phyloP scores from a whole-genome alignment of 768 basidiomycete genomes.

The Boletales sp. region DNA sequence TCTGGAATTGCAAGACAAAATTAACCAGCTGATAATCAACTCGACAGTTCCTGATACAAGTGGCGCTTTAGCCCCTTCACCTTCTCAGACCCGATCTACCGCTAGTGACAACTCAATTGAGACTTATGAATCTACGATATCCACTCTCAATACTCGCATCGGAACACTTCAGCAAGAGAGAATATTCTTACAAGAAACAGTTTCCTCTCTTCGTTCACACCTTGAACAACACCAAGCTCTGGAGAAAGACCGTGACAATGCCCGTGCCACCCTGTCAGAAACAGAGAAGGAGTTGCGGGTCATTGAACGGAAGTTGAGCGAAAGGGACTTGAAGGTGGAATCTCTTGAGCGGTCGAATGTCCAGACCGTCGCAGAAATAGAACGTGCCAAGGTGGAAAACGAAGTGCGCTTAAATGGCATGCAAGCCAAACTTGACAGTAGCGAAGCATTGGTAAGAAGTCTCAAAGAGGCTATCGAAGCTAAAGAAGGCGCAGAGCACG shows the following conservation, averaged over 20 bases:
- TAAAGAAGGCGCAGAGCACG: constrained; percentile 47
- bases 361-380: constrained; percentile 38
- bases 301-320: constrained; percentile 41
- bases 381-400: constrained; percentile 44
- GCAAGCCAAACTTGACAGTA: constrained; percentile 43
- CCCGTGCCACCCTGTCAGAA: constrained; percentile 35
- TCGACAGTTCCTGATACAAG: constrained; percentile 13
- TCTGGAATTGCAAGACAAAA: constrained; percentile 47
- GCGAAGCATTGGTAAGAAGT: constrained; percentile 40
- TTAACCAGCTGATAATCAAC: constrained; percentile 40
- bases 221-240: constrained; percentile 26
- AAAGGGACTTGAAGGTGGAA: constrained; percentile 43
- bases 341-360: constrained; percentile 43
- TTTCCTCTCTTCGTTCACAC: constrained; percentile 22
- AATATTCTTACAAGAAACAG: constrained; percentile 45
- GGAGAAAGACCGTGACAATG: constrained; percentile 45
- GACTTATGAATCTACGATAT: constrained; percentile 15
- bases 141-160: constrained; percentile 36
- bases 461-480: constrained; percentile 52
- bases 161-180: constrained; percentile 72
- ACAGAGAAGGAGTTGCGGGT: constrained; percentile 42
- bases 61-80: constrained; percentile 13
- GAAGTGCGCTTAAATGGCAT: constrained; percentile 41
- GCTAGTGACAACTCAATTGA: constrained; percentile 12
- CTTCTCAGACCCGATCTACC: constrained; percentile 41